Conservation (phyloP, 768 basidiomycete genomes). For the Tylopilus vinaceipallidus region DNA sequence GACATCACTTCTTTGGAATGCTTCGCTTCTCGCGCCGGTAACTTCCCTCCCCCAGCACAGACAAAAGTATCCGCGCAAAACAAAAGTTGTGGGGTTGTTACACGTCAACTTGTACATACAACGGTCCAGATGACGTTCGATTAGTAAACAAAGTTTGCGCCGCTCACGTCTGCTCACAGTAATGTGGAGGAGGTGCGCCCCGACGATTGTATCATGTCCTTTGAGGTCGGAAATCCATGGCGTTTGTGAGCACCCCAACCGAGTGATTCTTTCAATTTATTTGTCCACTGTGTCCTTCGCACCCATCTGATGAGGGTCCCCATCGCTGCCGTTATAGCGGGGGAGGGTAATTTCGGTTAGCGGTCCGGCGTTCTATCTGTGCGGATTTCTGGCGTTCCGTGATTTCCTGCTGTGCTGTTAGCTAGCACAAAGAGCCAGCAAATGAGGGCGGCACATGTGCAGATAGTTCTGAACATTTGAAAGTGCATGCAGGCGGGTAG, state of each 20-base stretch:
- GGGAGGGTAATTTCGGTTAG: slow-evolving; percentile 6
- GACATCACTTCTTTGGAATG: slow-evolving; percentile 83
- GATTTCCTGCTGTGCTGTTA: too few species aligned
- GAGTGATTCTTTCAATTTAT: slow-evolving; percentile 9
- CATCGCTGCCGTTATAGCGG: slow-evolving; percentile 9
- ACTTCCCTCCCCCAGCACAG: background rate
- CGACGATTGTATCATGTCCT: slow-evolving; percentile 69
- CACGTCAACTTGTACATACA: slow-evolving; percentile 45
- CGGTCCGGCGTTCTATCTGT: background rate
- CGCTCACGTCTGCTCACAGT: slow-evolving; percentile 91
- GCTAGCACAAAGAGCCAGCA: too few species aligned
- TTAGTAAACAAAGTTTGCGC: slow-evolving; percentile 91
- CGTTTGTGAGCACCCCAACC: slow-evolving; percentile 37
- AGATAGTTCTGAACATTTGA: too few species aligned
- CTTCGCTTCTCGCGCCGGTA: slow-evolving; percentile 6
- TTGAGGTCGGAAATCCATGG: slow-evolving; percentile 94
- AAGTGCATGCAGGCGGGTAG: too few species aligned
- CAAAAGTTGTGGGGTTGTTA: background rate
- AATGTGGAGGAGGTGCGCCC: slow-evolving; percentile 96
- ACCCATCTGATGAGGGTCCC: slow-evolving; percentile 13
- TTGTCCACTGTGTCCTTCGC: slow-evolving; percentile 14
- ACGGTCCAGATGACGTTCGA: slow-evolving; percentile 89
- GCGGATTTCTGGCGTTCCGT: background rate
- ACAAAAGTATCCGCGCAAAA: background rate
- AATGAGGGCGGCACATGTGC: too few species aligned